Evolutionary conservation across 305 asterid species (phyloP), one percentile per base, ranked within the genome.

Genomic region (Rubia tinctorum): DNA sequence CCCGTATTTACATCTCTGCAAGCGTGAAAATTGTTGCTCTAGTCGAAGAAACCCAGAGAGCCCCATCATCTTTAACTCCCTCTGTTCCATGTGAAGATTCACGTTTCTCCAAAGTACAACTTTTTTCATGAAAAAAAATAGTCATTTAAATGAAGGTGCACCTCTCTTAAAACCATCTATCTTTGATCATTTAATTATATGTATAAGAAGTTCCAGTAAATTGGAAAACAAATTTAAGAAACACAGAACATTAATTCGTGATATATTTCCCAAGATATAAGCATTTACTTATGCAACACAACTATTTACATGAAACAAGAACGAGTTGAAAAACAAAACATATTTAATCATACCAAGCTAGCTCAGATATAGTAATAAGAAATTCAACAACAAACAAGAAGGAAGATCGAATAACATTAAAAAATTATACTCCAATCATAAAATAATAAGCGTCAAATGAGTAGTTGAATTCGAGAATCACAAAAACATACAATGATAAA

Each of bases 391-490:
- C 18, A 37, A 55, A 70, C 51, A 10, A 49, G 7, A 34, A 11
- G 39, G 8, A 9, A 56, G 69, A 66, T 66, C 34, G 6, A 6
- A 45, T 13, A 66, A 65, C 2, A 40, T 20, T 20, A 30, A 66
- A 40, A 62, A 62, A 34, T 1, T 63, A n/a, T 6, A 56, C 6
- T 61, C 47, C 55, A 40, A 34, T 68, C 64, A 76, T 67, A 37
- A 73, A 65, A 66, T 39, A 65, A 66, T 69, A 66, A 17, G 60
- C 13, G 59, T 73, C 30, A 55, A 74, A 20, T 64, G 45, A 65
- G 64, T 60, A 12, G 39, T 20, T 30, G 22, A 25, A 53, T 51
- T 27, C 66, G 20, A 27, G 37, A 68, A 25, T n/a, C 45, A n/a
- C 55, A 40, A 7, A 47, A 67, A 76, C 65, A 22, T 2, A 4